A percentile compares a stretch with the other conserved stretches of the same genome.
Conservation (phyloP, 495 filamentous ascomycete genomes). For the Cercophora scortea region DNA sequence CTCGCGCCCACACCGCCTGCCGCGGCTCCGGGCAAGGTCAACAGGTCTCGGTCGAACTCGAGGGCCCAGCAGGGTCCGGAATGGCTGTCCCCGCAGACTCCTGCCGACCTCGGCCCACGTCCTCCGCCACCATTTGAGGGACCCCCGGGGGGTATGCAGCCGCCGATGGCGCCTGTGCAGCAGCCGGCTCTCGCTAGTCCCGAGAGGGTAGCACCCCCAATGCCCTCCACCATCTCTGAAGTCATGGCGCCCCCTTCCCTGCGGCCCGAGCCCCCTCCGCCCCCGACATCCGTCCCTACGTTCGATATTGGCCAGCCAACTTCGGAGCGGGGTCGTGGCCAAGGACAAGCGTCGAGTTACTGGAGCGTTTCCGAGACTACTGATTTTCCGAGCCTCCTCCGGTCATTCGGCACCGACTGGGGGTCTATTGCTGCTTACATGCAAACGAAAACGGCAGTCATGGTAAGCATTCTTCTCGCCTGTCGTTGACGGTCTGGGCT, state of each 20-base stretch:
- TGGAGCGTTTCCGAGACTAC: slow-evolving; percentile 90
- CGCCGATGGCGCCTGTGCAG: slow-evolving; percentile 28
- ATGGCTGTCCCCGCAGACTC: slow-evolving; percentile 25
- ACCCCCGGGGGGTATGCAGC: slow-evolving; percentile 26
- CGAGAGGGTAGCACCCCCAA: slow-evolving; percentile 24
- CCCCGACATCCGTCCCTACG: slow-evolving; percentile 23
- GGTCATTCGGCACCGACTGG: slow-evolving; percentile 86
- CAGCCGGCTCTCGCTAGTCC: slow-evolving; percentile 26
- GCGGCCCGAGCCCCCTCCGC: slow-evolving; percentile 38
- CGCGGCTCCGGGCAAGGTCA: slow-evolving; percentile 20
- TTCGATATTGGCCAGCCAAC: slow-evolving; percentile 32
- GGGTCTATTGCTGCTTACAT: slow-evolving; percentile 74
- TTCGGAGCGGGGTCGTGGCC: slow-evolving; percentile 40
- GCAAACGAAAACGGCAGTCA: slow-evolving; percentile 86
- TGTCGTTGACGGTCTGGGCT: slow-evolving; percentile 9
- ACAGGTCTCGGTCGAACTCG: slow-evolving; percentile 39
- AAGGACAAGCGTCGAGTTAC: slow-evolving; percentile 75
- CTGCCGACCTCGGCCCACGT: slow-evolving; percentile 21
- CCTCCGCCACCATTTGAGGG: slow-evolving; percentile 28
- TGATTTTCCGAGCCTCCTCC: slow-evolving; percentile 72
- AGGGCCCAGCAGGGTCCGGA: slow-evolving; percentile 32
- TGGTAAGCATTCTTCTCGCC: slow-evolving; percentile 49
- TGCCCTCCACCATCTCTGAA: slow-evolving; percentile 31
- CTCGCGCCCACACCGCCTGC: slow-evolving; percentile 35
- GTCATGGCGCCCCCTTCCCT: slow-evolving; percentile 42